These are phyloP conservation scores for Talaromyces sp. DNA, from an alignment of 2,329 filamentous ascomycete species.

Conservation along the genomic window DNA sequence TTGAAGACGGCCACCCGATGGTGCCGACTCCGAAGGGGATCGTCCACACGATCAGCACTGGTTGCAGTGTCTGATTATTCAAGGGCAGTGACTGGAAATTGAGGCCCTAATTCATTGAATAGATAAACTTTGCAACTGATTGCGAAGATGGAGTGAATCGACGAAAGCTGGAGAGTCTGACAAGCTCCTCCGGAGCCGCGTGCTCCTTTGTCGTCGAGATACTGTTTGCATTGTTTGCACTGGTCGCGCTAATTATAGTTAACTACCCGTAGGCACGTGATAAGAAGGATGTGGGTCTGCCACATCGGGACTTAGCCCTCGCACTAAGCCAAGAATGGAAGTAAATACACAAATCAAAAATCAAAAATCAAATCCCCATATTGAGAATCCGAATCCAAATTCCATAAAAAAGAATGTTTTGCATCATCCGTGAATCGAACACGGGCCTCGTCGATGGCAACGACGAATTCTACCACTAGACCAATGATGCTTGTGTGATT, in stretches of 20 bases:
- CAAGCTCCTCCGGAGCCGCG: neutral
- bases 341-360: no score
- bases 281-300: no score
- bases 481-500: slow-evolving; percentile 39
- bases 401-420: slow-evolving; percentile 18
- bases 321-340: no score
- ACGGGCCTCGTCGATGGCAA: slow-evolving; percentile 45
- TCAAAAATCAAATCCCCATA: no score
- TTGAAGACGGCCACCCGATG: slow-evolving; percentile 15
- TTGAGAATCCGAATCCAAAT: no score
- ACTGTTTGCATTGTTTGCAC: slow-evolving; percentile 17
- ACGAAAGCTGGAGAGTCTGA: neutral
- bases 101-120: neutral
- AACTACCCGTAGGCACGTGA: no score
- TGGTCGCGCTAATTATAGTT: neutral
- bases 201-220: neutral
- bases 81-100: neutral
- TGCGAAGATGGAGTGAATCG: neutral
- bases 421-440: slow-evolving; percentile 46
- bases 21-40: neutral
- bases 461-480: slow-evolving; percentile 45
- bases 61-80: neutral
- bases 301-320: no score
- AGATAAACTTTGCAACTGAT: neutral
- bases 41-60: neutral